Percentiles rank a stretch among this genome's conserved stretches.
Evolutionary conservation across 345 rosid species (phyloP).

Genomic region (Populus ilicifolia): DNA sequence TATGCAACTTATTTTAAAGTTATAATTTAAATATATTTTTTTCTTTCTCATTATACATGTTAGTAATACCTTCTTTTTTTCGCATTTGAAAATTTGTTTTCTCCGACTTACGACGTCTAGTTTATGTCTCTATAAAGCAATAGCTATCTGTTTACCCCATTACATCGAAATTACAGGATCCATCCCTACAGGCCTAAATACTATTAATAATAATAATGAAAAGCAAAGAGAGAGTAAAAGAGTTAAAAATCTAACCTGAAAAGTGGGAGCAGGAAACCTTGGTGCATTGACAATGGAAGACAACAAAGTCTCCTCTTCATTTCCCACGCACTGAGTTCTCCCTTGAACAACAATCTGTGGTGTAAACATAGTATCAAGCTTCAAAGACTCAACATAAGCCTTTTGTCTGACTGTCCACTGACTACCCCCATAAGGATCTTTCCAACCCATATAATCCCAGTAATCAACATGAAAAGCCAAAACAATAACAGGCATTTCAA

Average conservation of each 20-base stretch:
- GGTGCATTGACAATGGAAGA: constrained; percentile 51
- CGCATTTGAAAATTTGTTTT: too few relatives aligned
- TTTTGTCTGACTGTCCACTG: constrained; percentile 86
- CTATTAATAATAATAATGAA: too few relatives aligned
- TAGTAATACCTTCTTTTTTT: too few relatives aligned
- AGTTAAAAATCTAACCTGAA: constrained; percentile 39
- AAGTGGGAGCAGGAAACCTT: constrained; percentile 58
- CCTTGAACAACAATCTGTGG: constrained; percentile 84
- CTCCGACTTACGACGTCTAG: too few relatives aligned
- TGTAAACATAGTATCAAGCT: constrained; percentile 81
- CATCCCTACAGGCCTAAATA: too few relatives aligned
- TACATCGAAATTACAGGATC: not conserved
- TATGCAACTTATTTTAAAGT: too few relatives aligned
- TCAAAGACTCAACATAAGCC: constrained; percentile 77
- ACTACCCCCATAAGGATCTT: constrained; percentile 80
- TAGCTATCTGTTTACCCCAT: not conserved
- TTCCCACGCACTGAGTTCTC: constrained; percentile 51
- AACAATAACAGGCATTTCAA: constrained; percentile 53
- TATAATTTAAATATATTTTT: too few relatives aligned
- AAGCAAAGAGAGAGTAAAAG: not conserved
- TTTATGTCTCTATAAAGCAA: not conserved
- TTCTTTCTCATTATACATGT: too few relatives aligned
- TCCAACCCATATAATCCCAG: constrained; percentile 97
- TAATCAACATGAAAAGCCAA: constrained; percentile 79
- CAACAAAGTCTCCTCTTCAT: constrained; percentile 60